Base-by-base conservation (phyloP, 805 yeast genomes). In the Suhomyces sp. region DNA sequence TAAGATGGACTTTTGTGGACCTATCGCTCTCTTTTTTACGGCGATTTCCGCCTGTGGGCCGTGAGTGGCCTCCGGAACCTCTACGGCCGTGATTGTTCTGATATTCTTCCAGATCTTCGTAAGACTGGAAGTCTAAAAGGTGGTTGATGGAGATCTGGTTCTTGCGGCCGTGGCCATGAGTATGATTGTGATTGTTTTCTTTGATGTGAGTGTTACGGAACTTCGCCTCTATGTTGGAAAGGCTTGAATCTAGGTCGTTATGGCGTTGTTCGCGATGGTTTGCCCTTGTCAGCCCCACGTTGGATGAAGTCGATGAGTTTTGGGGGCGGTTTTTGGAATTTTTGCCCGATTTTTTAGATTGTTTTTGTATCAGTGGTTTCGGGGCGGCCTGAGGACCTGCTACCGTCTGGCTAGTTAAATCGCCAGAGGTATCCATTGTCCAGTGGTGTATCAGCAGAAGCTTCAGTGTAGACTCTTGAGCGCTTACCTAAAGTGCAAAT, bases 101-200 rank as follows among this genome's bases (percentile, higher is more conserved):
- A 53, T 65, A 71, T 53, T 67, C 74, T 15, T 71, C 68, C 69
- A 68, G 75, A 50, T 72, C 77, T 24, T 66, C 59, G 56, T 75
- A 74, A 40, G 70, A 67, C 57, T 67, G 73, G 58, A 83, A 85
- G 44, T 85, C 86, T 44, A 87, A 64, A 50, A 87, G 69, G 67
- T 87, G 92, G 58, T 85, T 84, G 50, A 87, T 82, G 19, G 80
- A 79, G 29, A 79, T 69, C 55, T 71, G 77, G 22, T 77, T 77
- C 59, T 73, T 73, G 47, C 73, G 65, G 24, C 43, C 47, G 12
- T 29, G 41, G 13, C 31, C n/a, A 29, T 31, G 21, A 19, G 7
- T 21, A 15, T 31, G 33, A n/a, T 17, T 40, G 12, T 20, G 29
- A 45, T 75, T 51, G 13, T 45, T 37, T 17, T 37, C 17, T 13